These are phyloP conservation scores for Zygosaccharomyces gambellarensis DNA, from an alignment of 805 yeast species.

Conservation along the genomic window DNA sequence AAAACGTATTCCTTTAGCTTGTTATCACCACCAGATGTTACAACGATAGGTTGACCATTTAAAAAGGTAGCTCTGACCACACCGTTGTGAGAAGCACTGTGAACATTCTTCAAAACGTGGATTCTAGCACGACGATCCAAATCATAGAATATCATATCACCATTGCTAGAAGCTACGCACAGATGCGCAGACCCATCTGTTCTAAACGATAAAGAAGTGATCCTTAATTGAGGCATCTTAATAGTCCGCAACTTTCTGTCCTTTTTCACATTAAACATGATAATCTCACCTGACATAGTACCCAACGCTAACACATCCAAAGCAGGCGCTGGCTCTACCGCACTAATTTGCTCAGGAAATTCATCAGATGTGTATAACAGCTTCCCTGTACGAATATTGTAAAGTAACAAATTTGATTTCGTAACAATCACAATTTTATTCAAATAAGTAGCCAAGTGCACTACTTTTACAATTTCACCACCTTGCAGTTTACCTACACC, in stretches of 20 bases:
- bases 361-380: conserved; percentile 53
- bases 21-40: conserved; percentile 90
- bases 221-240: conserved; percentile 37
- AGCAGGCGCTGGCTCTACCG: conserved; percentile 81
- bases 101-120: conserved; percentile 69
- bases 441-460: conserved; percentile 87
- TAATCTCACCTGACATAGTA: conserved; percentile 59
- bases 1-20: conserved; percentile 84
- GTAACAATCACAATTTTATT: conserved; percentile 89
- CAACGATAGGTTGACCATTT: conserved; percentile 86
- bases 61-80: conserved; percentile 67
- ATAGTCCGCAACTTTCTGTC: conserved; percentile 54
- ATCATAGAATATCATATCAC: conserved; percentile 85
- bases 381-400: conserved; percentile 76
- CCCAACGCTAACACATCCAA: conserved; percentile 81
- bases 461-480: conserved; percentile 54
- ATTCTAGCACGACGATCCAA: conserved; percentile 65
- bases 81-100: conserved; percentile 71
- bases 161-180: conserved; percentile 71
- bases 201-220: conserved; percentile 71
- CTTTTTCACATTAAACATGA: conserved; percentile 61
- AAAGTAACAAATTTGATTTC: conserved; percentile 51
- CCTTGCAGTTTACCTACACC: conserved; percentile 49
- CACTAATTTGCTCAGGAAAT: conserved; percentile 54
- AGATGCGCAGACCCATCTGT: conserved; percentile 85